Conservation (phyloP, 2,329 filamentous ascomycete genomes). For the Magnaporthales sp. region DNA sequence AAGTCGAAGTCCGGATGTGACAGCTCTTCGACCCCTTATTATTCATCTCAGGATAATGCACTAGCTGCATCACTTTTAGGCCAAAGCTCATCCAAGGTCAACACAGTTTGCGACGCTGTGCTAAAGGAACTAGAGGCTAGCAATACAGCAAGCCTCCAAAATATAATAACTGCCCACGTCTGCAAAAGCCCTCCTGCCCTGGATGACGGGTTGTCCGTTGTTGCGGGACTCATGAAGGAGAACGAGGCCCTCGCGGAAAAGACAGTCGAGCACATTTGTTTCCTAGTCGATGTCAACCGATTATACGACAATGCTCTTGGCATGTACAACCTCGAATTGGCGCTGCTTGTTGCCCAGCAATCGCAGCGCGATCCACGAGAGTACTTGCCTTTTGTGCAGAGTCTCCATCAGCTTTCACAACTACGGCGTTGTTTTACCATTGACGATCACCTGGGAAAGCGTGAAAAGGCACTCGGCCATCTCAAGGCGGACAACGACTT, state of each 20-base stretch:
- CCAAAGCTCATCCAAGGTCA: slow-evolving; percentile 55
- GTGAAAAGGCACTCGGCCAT: slow-evolving; percentile 67
- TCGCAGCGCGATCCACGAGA: slow-evolving; percentile 93
- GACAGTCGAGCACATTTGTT: slow-evolving; percentile 94
- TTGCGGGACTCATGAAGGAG: slow-evolving; percentile 63
- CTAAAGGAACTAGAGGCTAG: slow-evolving; percentile 56
- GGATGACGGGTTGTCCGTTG: slow-evolving; percentile 71
- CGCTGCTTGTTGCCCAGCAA: slow-evolving; percentile 86
- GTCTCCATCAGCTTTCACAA: slow-evolving; percentile 65
- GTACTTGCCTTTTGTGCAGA: slow-evolving; percentile 90
- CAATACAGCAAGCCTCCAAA: slow-evolving; percentile 62
- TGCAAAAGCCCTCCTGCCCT: slow-evolving; percentile 89
- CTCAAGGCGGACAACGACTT: slow-evolving; percentile 67
- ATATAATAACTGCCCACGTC: slow-evolving; percentile 88
- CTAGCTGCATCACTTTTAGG: neutral
- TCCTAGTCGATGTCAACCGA: slow-evolving; percentile 85
- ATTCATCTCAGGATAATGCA: neutral
- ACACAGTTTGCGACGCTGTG: slow-evolving; percentile 80
- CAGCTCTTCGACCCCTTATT: neutral
- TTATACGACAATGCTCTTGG: slow-evolving; percentile 87
- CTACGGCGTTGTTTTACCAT: slow-evolving; percentile 73
- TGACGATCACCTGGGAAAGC: slow-evolving; percentile 75
- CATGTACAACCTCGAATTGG: slow-evolving; percentile 83
- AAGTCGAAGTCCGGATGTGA: slow-evolving; percentile 21
- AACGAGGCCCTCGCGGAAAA: slow-evolving; percentile 62